phyloP scores from a whole-genome alignment of 768 basidiomycete genomes.

The Panaeolus papilionaceus region DNA sequence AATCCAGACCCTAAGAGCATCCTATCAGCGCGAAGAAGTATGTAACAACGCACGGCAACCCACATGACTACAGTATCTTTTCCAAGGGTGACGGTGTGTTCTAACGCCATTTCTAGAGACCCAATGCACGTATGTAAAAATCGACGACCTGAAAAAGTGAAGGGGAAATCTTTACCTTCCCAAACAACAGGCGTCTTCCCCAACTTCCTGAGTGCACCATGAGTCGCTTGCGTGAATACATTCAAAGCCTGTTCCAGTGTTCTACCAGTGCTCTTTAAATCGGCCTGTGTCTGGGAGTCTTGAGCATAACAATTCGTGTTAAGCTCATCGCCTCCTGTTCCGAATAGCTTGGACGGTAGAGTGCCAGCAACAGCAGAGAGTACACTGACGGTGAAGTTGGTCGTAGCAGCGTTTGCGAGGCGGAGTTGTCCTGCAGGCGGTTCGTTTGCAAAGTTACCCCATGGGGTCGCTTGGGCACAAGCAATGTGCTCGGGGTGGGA shows the following conservation, averaged over 20 bases:
- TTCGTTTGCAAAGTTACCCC: constrained; percentile 68
- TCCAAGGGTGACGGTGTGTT: constrained; percentile 52
- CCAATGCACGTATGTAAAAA: constrained; percentile 29
- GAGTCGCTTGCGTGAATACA: constrained; percentile 64
- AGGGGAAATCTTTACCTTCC: constrained; percentile 52
- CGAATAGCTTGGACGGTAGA: constrained; percentile 67
- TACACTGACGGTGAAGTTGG: constrained; percentile 62
- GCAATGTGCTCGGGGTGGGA: constrained; percentile 80
- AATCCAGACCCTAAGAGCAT: constrained; percentile 68
- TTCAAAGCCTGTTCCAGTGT: constrained; percentile 71
- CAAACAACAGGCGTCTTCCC: constrained; percentile 85
- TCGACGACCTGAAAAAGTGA: not conserved
- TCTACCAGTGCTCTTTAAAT: constrained; percentile 52
- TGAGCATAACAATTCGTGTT: constrained; percentile 70
- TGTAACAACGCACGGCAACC: constrained; percentile 23
- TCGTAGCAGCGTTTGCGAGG: constrained; percentile 64
- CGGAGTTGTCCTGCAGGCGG: constrained; percentile 88
- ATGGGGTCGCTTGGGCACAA: constrained; percentile 62
- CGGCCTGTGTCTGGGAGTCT: constrained; percentile 63
- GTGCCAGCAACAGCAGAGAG: constrained; percentile 57
- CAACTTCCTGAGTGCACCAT: constrained; percentile 53
- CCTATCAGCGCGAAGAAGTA: not conserved
- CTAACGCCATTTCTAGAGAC: constrained; percentile 68
- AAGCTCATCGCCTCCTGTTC: constrained; percentile 85
- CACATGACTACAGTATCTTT: constrained; percentile 66